Evolutionary conservation across 176 grass and related monocot species (phyloP).

Genomic region (Carex myosuroides): DNA sequence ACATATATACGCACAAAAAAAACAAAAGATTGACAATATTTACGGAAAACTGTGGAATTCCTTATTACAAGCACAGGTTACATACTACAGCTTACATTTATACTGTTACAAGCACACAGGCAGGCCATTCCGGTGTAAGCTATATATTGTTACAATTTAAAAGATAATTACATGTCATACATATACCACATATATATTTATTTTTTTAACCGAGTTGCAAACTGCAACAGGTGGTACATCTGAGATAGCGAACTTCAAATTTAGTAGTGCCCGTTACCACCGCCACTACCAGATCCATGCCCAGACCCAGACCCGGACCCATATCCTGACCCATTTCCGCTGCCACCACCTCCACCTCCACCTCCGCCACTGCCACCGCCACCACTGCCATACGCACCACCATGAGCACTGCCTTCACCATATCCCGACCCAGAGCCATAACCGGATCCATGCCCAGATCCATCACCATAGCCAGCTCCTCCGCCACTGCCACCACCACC

Average conservation of each 20-base stretch:
- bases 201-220: neutral
- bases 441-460: slow-evolving; percentile 22
- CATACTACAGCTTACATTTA: neutral
- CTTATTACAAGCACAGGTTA: neutral
- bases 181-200: neutral
- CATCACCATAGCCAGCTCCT: neutral
- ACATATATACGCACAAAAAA: neutral
- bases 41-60: neutral
- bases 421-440: slow-evolving; percentile 21
- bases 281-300: slow-evolving; percentile 8
- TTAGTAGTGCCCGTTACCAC: neutral
- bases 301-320: slow-evolving; percentile 15
- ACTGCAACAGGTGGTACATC: neutral
- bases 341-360: neutral
- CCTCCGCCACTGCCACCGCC: neutral
- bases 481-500: slow-evolving; percentile 15
- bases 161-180: neutral
- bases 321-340: slow-evolving; percentile 11
- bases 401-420: slow-evolving; percentile 20
- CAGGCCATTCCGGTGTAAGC: neutral
- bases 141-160: neutral
- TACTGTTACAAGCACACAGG: neutral
- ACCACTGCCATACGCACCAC: slow-evolving; percentile 19
- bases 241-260: neutral
- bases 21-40: neutral